Evolutionary conservation across 768 basidiomycete genomes (phyloP).

Genomic region (Pleurotus platypus): DNA sequence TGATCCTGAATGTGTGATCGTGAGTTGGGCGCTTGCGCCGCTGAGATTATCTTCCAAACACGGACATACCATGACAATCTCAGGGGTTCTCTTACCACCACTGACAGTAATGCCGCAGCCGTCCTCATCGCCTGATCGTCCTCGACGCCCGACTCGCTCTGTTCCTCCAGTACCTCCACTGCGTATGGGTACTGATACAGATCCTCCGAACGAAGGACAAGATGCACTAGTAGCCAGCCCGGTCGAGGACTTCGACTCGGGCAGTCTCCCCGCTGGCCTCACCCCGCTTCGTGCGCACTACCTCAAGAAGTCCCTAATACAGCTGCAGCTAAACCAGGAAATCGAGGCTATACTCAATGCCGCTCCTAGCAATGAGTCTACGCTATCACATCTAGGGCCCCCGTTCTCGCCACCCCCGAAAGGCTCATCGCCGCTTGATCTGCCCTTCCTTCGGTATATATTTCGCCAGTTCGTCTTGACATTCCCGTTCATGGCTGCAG

Average conservation of each 20-base stretch:
- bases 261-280: slow-evolving; percentile 32
- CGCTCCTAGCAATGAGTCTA: slow-evolving; percentile 44
- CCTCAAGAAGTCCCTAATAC: slow-evolving; percentile 92
- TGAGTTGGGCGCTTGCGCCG: too few species aligned
- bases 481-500: slow-evolving; percentile 90
- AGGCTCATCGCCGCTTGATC: slow-evolving; percentile 54
- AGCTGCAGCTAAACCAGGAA: slow-evolving; percentile 82
- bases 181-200: background rate
- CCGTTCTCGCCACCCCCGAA: slow-evolving; percentile 78
- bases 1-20: too few species aligned
- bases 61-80: background rate
- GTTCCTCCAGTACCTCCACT: slow-evolving; percentile 12
- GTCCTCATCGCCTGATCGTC: background rate
- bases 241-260: background rate
- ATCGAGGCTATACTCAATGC: slow-evolving; percentile 61
- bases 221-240: background rate
- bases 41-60: background rate
- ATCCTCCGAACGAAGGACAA: background rate
- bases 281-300: slow-evolving; percentile 94
- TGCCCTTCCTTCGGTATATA: slow-evolving; percentile 86
- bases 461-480: slow-evolving; percentile 92
- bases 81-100: background rate
- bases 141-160: background rate
- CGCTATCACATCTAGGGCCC: slow-evolving; percentile 84
- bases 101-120: background rate